Evolutionary conservation across 2,329 filamentous ascomycete species (phyloP).

Genomic region (Monilinia aucupariae): DNA sequence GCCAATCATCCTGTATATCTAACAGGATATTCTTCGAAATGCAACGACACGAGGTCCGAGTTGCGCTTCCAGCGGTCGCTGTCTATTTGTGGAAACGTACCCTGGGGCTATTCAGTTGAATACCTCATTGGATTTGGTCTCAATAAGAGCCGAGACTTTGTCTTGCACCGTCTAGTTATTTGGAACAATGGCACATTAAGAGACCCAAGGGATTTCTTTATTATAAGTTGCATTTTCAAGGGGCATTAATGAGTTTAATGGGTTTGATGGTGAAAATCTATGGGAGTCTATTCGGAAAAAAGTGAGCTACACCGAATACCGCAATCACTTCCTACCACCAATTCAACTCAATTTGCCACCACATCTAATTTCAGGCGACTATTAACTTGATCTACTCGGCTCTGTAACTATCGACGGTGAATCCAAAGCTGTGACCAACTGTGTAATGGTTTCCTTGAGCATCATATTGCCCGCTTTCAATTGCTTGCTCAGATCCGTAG

Average conservation of each 20-base stretch:
- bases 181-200: not conserved
- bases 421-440: conserved; percentile 24
- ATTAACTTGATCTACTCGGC: not conserved
- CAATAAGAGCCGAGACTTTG: not conserved
- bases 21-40: not conserved
- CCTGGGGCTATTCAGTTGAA: not conserved
- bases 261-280: not conserved
- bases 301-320: not conserved
- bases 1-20: not conserved
- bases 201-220: too few relatives aligned
- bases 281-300: not conserved
- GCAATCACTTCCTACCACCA: not conserved
- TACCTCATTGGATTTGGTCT: not conserved
- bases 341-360: not conserved
- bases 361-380: not conserved
- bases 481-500: conserved; percentile 26
- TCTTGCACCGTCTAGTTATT: not conserved
- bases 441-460: conserved; percentile 22
- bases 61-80: not conserved
- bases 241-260: not conserved
- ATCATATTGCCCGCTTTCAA: conserved; percentile 24
- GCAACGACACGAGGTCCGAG: not conserved
- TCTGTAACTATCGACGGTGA: conserved; percentile 5
- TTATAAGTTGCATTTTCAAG: not conserved
- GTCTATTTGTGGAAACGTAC: not conserved